Evolutionary conservation across 2,329 filamentous ascomycete genomes (phyloP), one percentile per base, ranked within the genome.

Genomic region (Lachnellula cervina): DNA sequence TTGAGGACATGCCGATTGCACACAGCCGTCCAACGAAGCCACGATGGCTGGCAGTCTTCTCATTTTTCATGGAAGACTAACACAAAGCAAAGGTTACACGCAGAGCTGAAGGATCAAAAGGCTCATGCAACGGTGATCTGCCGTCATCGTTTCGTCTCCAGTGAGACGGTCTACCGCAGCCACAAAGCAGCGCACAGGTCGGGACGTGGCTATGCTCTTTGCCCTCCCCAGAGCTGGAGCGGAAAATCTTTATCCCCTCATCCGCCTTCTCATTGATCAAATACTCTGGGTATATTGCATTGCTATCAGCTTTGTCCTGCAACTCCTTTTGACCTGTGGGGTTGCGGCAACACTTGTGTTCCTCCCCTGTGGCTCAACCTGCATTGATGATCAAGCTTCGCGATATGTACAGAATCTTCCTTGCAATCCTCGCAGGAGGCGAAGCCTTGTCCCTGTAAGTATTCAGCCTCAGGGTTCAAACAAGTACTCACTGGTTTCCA

Each of bases 171-270:
- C 38, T 51, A 11, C 43, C 45, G 4, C 44, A 42, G 9, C 51
- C 51, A 35, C 50, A 16, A 23, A 21, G 56, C 54, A 63, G 59
- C 60, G 23, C 51, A 52, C 28, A 59, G 59, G 61, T 62, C 58
- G 16, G 48, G 51, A 17, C 56, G 62, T 63, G 62, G 60, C 62
- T 59, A 59, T 64, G 56, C 56, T 42, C 34, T 59, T 57, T 64
- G 56, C 56, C 38, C 34, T 43, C 44, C 16, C 34, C 32, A 42
- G n/a, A 38, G 46, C n/a, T 35, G 21, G 38, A 54, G 32, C 9
- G 21, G 37, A 37, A 17, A 9, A 14, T 28, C 21, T 23, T 38
- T 13, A 25, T 45, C 45, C 21, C 19, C 42, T 19, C 17, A 19
- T 17, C 17, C 42, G 21, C n/a, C 7, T 7, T 47, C 23, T 21